Percentiles rank a stretch among this genome's conserved stretches.
Conservation (phyloP, 805 yeast genomes). For the Saccharomyces mikatae region DNA sequence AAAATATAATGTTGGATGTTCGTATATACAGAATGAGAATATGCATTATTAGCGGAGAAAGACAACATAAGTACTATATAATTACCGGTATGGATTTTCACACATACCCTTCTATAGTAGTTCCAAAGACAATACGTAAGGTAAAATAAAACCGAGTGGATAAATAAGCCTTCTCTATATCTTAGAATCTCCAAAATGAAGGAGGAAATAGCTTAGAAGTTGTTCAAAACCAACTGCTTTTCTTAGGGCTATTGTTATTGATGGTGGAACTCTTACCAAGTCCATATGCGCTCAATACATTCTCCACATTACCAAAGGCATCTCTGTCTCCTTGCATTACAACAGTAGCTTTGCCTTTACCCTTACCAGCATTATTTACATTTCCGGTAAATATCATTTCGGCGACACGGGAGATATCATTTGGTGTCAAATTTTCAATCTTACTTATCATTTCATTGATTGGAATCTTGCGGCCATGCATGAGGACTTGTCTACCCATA, state of each 20-base stretch:
- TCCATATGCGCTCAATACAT: constrained; percentile 60
- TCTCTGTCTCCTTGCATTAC: constrained; percentile 86
- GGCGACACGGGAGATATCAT: constrained; percentile 69
- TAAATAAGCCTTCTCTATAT: not conserved
- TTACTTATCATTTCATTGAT: constrained; percentile 73
- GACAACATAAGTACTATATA: not conserved
- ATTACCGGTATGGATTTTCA: not conserved
- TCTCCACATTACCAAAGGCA: constrained; percentile 74
- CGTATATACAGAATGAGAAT: not conserved
- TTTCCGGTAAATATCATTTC: constrained; percentile 65
- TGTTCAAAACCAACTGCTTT: constrained; percentile 24
- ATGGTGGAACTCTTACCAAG: constrained; percentile 40
- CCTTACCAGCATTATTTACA: constrained; percentile 38
- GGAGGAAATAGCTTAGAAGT: not conserved
- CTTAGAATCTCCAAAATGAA: not conserved
- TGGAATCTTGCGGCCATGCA: constrained; percentile 66
- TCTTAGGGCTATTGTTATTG: constrained; percentile 5
- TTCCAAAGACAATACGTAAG: not conserved
- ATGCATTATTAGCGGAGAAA: not conserved
- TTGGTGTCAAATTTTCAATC: constrained; percentile 58
- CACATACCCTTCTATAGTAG: not conserved
- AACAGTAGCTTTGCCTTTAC: constrained; percentile 66
- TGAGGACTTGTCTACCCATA: constrained; percentile 87
- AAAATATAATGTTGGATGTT: not conserved
- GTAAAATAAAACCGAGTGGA: not conserved